phyloP scores from a whole-genome alignment of 2,329 filamentous ascomycete species.

The Neofusicoccum sp. region DNA sequence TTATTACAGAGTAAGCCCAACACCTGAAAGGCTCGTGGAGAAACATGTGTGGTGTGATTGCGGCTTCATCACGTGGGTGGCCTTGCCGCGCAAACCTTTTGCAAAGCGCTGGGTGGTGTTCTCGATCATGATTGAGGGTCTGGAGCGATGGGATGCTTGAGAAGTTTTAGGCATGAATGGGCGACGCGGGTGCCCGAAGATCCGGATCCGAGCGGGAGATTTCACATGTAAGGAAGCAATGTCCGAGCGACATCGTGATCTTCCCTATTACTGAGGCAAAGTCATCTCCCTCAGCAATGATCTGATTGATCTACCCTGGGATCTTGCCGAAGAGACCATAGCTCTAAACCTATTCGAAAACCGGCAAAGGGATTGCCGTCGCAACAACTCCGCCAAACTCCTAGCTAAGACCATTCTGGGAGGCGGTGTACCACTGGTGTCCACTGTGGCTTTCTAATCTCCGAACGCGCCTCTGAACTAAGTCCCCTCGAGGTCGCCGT shows the following conservation, averaged over 20 bases:
- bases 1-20: too few relatives aligned
- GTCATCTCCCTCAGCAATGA: background rate
- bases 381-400: background rate
- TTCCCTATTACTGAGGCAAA: background rate
- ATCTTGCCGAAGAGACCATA: background rate
- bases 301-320: background rate
- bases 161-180: background rate
- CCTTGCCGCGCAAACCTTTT: too few relatives aligned
- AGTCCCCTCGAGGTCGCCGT: background rate
- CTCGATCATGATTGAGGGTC: too few relatives aligned
- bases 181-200: background rate
- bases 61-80: too few relatives aligned
- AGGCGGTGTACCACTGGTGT: background rate
- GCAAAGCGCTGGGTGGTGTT: too few relatives aligned
- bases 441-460: background rate
- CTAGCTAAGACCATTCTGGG: background rate
- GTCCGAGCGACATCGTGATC: background rate
- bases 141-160: too few relatives aligned
- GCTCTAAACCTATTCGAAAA: background rate
- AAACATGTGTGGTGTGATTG: too few relatives aligned
- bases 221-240: constrained; percentile 1
- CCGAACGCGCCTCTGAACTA: background rate
- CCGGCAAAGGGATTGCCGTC: background rate
- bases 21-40: too few relatives aligned
- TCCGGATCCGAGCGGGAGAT: background rate